These are phyloP conservation scores for Ceratocystis harringtonii DNA, from an alignment of 2,329 filamentous ascomycete species.

Conservation along the genomic window DNA sequence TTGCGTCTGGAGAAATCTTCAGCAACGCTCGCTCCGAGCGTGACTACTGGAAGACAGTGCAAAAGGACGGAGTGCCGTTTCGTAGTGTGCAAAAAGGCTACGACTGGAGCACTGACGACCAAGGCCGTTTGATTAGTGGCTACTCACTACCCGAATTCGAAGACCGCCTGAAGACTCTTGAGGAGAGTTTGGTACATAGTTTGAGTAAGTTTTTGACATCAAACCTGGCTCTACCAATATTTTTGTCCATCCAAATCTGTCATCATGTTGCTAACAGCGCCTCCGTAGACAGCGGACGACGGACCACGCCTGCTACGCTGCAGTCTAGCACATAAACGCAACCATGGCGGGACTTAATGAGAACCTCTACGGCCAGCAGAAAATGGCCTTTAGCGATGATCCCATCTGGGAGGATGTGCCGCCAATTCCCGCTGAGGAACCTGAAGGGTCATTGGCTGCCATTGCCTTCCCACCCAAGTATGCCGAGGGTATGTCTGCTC, in stretches of 20 bases:
- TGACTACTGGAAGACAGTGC: conserved; percentile 43
- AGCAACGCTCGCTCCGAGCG: conserved; percentile 35
- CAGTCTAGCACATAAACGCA: conserved; percentile 11
- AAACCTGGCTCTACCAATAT: not conserved
- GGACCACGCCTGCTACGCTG: not conserved
- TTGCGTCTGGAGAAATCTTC: conserved; percentile 25
- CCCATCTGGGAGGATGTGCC: conserved; percentile 71
- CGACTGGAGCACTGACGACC: conserved; percentile 36
- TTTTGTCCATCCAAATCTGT: too few relatives aligned
- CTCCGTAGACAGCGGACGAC: conserved; percentile 3
- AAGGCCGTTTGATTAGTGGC: conserved; percentile 34
- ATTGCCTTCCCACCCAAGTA: conserved; percentile 89
- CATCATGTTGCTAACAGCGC: not conserved
- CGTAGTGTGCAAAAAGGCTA: conserved; percentile 27
- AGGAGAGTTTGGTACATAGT: conserved; percentile 30
- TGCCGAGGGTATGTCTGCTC: conserved; percentile 45
- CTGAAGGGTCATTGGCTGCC: conserved; percentile 68
- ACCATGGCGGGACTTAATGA: conserved; percentile 37
- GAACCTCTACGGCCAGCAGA: conserved; percentile 38
- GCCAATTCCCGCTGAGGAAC: conserved; percentile 73
- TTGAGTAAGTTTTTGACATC: conserved; percentile 22
- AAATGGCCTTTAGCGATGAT: conserved; percentile 38
- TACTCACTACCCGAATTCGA: conserved; percentile 34
- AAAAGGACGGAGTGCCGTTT: conserved; percentile 36
- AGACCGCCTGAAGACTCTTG: conserved; percentile 29